Percentiles rank a stretch among this genome's conserved stretches.
Evolutionary conservation across 129 eudicot genomes (phyloP).

Genomic region (Smallanthus sonchifolius): DNA sequence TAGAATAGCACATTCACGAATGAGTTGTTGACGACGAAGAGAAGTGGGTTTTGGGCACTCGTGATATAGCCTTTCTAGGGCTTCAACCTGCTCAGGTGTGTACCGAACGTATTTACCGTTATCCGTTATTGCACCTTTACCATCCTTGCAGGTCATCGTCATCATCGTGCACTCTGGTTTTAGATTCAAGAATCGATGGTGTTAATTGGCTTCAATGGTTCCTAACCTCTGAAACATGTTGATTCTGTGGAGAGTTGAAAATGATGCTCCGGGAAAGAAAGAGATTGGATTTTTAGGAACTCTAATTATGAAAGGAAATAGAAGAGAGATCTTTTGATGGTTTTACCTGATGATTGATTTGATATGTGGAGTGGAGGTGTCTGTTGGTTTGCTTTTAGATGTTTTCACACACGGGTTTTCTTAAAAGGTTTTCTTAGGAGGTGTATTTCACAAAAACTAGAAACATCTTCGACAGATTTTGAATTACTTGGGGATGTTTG

Average conservation of each 20-base stretch:
- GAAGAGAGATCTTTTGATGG: conserved; percentile 18
- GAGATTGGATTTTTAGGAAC: neutral
- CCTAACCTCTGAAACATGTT: conserved; percentile 41
- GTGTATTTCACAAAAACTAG: too few relatives aligned
- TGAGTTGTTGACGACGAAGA: conserved; percentile 85
- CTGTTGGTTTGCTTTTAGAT: conserved; percentile 23
- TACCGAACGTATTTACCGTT: conserved; percentile 85
- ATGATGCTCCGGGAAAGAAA: conserved; percentile 8
- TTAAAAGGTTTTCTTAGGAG: too few relatives aligned
- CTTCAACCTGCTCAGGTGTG: conserved; percentile 99
- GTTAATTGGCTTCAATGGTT: conserved; percentile 12
- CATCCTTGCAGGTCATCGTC: conserved; percentile 85
- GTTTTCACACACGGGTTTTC: too few relatives aligned
- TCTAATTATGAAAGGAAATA: conserved; percentile 13
- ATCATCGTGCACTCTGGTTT: neutral
- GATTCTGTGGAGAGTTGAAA: conserved; percentile 3
- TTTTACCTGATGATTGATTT: conserved; percentile 8
- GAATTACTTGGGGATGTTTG: too few relatives aligned
- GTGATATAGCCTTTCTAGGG: conserved; percentile 86
- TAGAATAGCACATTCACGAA: conserved; percentile 87
- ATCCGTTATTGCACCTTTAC: conserved; percentile 56
- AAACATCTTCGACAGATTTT: too few relatives aligned
- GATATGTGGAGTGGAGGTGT: conserved; percentile 19
- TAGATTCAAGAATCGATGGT: neutral
- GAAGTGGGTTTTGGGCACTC: conserved; percentile 95